A percentile compares a stretch with the other conserved stretches of the same genome.
These are phyloP conservation scores for Aspergillus intermedius DNA, from an alignment of 2,329 filamentous ascomycete genomes.

Conservation along the genomic window DNA sequence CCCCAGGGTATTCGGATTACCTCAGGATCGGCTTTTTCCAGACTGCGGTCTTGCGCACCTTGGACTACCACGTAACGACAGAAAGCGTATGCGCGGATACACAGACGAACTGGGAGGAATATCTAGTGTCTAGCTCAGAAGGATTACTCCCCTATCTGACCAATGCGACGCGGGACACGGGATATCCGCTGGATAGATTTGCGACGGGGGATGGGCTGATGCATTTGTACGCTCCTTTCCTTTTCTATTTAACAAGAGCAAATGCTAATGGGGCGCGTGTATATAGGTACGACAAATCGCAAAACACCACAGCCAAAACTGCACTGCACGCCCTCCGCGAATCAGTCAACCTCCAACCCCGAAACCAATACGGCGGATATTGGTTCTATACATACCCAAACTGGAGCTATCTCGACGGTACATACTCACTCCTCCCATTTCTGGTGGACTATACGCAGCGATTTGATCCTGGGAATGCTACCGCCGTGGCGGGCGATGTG, in stretches of 20 bases:
- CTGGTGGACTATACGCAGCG: conserved; percentile 29
- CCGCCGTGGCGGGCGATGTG: conserved; percentile 36
- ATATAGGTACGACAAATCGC: conserved; percentile 8
- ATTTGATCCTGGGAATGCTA: conserved; percentile 29
- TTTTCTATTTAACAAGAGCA: not conserved
- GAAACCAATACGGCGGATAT: conserved; percentile 12
- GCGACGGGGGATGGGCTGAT: conserved; percentile 14
- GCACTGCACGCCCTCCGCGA: conserved; percentile 12
- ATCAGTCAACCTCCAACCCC: conserved; percentile 15
- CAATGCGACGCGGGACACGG: conserved; percentile 14
- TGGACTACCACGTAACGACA: conserved; percentile 9
- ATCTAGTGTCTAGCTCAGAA: conserved; percentile 13
- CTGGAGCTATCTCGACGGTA: conserved; percentile 50
- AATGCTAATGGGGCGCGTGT: not conserved
- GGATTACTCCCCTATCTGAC: conserved; percentile 12
- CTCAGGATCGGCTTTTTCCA: conserved; percentile 20
- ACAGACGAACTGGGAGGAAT: conserved; percentile 14
- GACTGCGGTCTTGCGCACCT: conserved; percentile 12
- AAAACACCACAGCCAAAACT: conserved; percentile 6
- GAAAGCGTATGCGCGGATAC: not conserved
- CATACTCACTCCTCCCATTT: conserved; percentile 46
- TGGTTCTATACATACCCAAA: conserved; percentile 39
- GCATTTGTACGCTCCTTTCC: conserved; percentile 7
- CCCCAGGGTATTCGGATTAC: conserved; percentile 7
- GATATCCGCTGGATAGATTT: conserved; percentile 15